These are phyloP conservation scores for Talaromyces sp. DNA, from an alignment of 2,329 filamentous ascomycete species.

Conservation along the genomic window DNA sequence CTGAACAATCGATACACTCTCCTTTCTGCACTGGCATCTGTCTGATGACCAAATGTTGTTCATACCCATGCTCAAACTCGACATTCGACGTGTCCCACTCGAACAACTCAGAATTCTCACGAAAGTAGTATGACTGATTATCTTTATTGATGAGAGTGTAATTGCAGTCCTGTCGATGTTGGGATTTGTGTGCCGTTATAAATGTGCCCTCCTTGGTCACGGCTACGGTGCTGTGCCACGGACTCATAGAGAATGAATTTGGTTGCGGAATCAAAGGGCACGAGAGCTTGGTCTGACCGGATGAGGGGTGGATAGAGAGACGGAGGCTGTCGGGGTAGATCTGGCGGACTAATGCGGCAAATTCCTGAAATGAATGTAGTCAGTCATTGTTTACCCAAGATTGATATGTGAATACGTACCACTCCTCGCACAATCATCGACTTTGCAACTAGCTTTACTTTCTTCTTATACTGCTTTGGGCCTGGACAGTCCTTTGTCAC, in stretches of 20 bases:
- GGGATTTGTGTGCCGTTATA: constrained; percentile 26
- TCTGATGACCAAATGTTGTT: background rate
- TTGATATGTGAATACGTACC: constrained; percentile 11
- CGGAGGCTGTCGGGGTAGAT: constrained; percentile 29
- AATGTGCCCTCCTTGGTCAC: constrained; percentile 29
- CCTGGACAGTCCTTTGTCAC: constrained; percentile 7
- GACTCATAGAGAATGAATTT: constrained; percentile 25
- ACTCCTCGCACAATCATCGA: constrained; percentile 11
- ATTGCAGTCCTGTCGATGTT: constrained; percentile 25
- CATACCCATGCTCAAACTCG: constrained; percentile 48
- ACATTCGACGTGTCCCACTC: constrained; percentile 42
- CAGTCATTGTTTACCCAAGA: constrained; percentile 21
- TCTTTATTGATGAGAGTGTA: constrained; percentile 49
- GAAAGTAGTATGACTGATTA: constrained; percentile 48
- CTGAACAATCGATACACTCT: background rate
- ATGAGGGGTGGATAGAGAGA: constrained; percentile 30
- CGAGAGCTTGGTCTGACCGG: constrained; percentile 28
- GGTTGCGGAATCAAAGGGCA: constrained; percentile 26
- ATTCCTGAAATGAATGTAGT: constrained; percentile 28
- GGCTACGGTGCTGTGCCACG: constrained; percentile 36
- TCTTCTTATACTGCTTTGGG: constrained; percentile 7
- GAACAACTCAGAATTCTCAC: constrained; percentile 48
- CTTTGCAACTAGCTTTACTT: constrained; percentile 6
- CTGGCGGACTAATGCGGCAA: constrained; percentile 28
- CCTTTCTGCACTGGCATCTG: background rate